Evolutionary conservation across 768 basidiomycete genomes (phyloP), one percentile per base, ranked within the genome.

Genomic region (Collybia sp.): DNA sequence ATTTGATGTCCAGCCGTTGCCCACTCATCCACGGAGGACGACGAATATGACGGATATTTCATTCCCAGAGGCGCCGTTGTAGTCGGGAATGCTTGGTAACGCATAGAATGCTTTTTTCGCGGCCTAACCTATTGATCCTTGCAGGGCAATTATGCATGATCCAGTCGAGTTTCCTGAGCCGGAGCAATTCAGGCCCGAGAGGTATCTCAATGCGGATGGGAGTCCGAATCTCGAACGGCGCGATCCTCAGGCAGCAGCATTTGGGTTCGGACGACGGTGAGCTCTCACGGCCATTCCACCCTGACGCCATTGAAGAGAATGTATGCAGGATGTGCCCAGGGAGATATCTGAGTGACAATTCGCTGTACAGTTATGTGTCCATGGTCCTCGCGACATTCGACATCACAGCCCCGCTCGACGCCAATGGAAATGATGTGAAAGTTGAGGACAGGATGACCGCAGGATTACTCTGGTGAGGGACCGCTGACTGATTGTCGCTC

Each of bases 241-340:
- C 13, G 45, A 18, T 31, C 51, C 51, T n/a, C 25, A 25, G 25
- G 44, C 8, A n/a, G 30, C 44, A 13, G 51, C 16, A 8, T 52
- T 52, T 36, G 51, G 51, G 8, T 52, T 49, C 43, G 51, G 51
- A 13, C 42, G 51, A 40, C 20, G 45, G 49, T 38, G 10, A n/a
- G 35, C 35, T 37, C 35, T n/a, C 25, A 10, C 17, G 10, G 3
- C 10, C 17, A 37, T n/a, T 37, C 35, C 17, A 6, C 17, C n/a
- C 10, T 13, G 10, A 37, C 35, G 10, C 13, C 8, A 18, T 37
- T 18, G 4, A n/a, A 6, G 35, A 37, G 6, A 3, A 18, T 37
- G 6, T 10, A 4, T 3, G n/a, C 34, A 57, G 56, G 11, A 48
- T 59, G 2, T 65, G 63, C 31, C 59, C 62, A 1, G 63, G 62